phyloP scores from a whole-genome alignment of 768 basidiomycete species.

The Lentinula boryana region DNA sequence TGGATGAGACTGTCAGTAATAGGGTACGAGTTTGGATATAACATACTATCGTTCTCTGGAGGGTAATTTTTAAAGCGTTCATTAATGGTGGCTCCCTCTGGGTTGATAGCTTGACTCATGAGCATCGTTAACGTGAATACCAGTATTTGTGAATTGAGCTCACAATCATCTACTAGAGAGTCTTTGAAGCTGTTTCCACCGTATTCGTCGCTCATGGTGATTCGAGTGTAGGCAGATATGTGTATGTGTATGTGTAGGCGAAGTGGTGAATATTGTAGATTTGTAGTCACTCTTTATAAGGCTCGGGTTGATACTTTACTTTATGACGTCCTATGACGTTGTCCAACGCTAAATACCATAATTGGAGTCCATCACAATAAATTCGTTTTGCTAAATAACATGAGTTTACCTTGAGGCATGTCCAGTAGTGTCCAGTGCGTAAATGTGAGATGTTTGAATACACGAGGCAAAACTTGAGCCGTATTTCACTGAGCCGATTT shows the following conservation, averaged over 20 bases:
- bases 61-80: slow-evolving; percentile 3
- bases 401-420: no score
- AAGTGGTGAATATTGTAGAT: not conserved
- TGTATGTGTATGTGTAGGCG: no score
- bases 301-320: not conserved
- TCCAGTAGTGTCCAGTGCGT: no score
- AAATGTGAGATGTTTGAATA: no score
- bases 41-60: not conserved
- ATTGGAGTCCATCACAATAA: no score
- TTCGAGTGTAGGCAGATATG: no score
- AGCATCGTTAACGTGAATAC: not conserved
- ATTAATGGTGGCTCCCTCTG: not conserved
- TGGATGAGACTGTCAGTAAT: no score
- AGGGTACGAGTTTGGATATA: not conserved
- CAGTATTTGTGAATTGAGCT: not conserved
- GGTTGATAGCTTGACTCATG: not conserved
- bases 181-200: not conserved
- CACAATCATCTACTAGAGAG: not conserved
- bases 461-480: no score
- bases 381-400: no score
- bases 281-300: not conserved
- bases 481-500: no score
- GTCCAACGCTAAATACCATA: no score
- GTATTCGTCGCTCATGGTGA: slow-evolving; percentile 8
- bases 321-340: no score